Conservation (phyloP, 1,284 basidiomycete species). For the Lentinula novae-zelandiae region DNA sequence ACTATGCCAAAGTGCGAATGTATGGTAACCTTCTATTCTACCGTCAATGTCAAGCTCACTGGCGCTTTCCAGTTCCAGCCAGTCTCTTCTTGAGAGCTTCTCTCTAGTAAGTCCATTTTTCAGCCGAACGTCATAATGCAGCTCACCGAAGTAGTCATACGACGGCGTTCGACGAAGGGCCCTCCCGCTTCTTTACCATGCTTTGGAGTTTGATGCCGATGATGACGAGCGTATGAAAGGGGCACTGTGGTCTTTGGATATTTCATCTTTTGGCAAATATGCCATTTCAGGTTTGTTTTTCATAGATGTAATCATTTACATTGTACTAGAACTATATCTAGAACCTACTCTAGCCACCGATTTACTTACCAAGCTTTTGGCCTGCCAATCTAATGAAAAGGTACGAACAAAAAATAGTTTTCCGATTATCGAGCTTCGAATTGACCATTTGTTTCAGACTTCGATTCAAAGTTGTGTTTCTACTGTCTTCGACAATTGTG, state of each 20-base stretch:
- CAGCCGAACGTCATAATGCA: neutral
- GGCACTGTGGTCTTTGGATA: slow-evolving; percentile 81
- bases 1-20: slow-evolving; percentile 67
- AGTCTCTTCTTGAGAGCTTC: slow-evolving; percentile 56
- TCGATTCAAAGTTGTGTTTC: slow-evolving; percentile 67
- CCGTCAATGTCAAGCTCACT: neutral
- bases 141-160: slow-evolving; percentile 46
- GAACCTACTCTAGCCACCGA: slow-evolving; percentile 49
- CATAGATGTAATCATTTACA: neutral
- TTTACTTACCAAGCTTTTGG: slow-evolving; percentile 50
- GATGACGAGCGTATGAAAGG: slow-evolving; percentile 88
- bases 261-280: slow-evolving; percentile 63
- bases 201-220: slow-evolving; percentile 70
- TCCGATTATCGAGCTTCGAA: neutral
- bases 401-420: slow-evolving; percentile 25
- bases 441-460: slow-evolving; percentile 35
- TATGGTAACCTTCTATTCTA: slow-evolving; percentile 29
- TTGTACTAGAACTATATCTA: slow-evolving; percentile 16
- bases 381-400: slow-evolving; percentile 70
- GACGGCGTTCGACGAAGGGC: slow-evolving; percentile 73
- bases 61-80: slow-evolving; percentile 43
- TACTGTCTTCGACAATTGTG: slow-evolving; percentile 61
- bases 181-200: slow-evolving; percentile 64
- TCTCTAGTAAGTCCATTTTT: slow-evolving; percentile 38
- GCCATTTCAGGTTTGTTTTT: slow-evolving; percentile 47